These are phyloP conservation scores for Pinus albicaulis DNA, from an alignment of 75 land plant genomes.

Conservation along the genomic window DNA sequence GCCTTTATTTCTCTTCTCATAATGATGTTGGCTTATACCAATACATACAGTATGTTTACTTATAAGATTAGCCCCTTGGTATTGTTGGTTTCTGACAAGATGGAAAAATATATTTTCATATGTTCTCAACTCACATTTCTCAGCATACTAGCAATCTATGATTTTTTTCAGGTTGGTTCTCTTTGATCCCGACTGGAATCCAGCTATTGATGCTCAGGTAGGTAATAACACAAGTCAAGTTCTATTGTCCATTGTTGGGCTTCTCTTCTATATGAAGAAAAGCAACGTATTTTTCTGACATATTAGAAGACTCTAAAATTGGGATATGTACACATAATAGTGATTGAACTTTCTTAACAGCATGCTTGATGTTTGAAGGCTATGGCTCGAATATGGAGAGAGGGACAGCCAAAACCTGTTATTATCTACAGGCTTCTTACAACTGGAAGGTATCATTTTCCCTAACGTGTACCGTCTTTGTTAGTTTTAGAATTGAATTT, in stretches of 20 bases:
- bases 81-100: neutral
- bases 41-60: neutral
- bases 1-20: neutral
- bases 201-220: constrained; percentile 55
- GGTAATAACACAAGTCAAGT: neutral
- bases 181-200: constrained; percentile 59
- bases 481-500: no score
- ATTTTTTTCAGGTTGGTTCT: constrained; percentile 34
- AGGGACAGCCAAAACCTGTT: constrained; percentile 51
- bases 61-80: neutral
- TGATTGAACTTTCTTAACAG: neutral
- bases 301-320: neutral
- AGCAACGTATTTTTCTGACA: neutral
- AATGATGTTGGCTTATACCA: neutral
- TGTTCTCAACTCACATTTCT: neutral
- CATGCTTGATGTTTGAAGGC: constrained; percentile 21
- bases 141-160: neutral
- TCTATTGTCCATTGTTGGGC: neutral
- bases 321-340: neutral
- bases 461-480: neutral
- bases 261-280: neutral
- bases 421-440: constrained; percentile 42
- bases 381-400: constrained; percentile 57
- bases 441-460: constrained; percentile 38
- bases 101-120: neutral